A percentile compares a stretch with the other conserved stretches of the same genome.
Evolutionary conservation across 1,284 basidiomycete genomes (phyloP).

Genomic region (Irpex rosettiformis): DNA sequence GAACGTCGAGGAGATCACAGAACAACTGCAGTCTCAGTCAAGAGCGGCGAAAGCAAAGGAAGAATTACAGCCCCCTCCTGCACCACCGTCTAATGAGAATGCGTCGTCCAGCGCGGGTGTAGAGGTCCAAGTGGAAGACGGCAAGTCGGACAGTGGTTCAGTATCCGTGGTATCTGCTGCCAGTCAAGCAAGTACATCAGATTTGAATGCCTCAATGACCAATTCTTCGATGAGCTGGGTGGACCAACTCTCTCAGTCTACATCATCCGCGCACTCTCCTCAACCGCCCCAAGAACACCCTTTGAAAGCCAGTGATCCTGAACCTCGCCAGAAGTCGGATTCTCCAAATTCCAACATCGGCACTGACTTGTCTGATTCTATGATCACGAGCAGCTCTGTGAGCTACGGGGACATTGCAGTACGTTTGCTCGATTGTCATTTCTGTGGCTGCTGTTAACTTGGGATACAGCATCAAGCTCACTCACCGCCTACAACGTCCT

Average conservation of each 20-base stretch:
- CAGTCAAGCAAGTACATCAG: slow-evolving; percentile 25
- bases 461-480: background rate
- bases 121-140: slow-evolving; percentile 33
- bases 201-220: slow-evolving; percentile 32
- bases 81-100: slow-evolving; percentile 34
- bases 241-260: slow-evolving; percentile 33
- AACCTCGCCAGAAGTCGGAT: slow-evolving; percentile 9
- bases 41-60: slow-evolving; percentile 25
- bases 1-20: slow-evolving; percentile 80
- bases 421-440: background rate
- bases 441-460: background rate
- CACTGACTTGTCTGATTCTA: slow-evolving; percentile 24
- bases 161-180: slow-evolving; percentile 33
- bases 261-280: slow-evolving; percentile 10
- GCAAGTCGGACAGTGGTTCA: slow-evolving; percentile 50
- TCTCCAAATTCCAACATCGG: slow-evolving; percentile 20
- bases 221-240: slow-evolving; percentile 51
- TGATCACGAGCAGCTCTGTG: slow-evolving; percentile 33
- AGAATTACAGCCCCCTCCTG: slow-evolving; percentile 13
- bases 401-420: slow-evolving; percentile 23
- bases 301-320: slow-evolving; percentile 6
- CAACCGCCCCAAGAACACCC: slow-evolving; percentile 19
- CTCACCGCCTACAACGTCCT: slow-evolving; percentile 3
- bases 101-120: slow-evolving; percentile 44
- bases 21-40: slow-evolving; percentile 58